Evolutionary conservation across 192 early-diverging fungal species (phyloP), one percentile per base, ranked within the genome.

Genomic region (Tieghemiomyces parasiticus): DNA sequence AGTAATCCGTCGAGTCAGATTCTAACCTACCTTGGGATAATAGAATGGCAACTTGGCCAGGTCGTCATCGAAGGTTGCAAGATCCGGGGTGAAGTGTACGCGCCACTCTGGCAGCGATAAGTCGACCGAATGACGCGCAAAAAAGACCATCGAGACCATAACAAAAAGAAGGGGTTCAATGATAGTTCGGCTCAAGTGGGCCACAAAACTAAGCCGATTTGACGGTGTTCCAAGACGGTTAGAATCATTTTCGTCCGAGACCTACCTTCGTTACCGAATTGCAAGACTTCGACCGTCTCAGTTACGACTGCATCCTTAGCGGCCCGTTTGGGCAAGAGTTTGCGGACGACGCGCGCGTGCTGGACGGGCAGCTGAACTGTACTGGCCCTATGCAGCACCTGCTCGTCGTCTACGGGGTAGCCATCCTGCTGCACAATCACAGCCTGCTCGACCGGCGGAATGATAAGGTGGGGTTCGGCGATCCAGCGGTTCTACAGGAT

Each of bases 401-500:
- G 4, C 31, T 33, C 19, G 3, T 34, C 12, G 24, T 0, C 38
- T 12, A 19, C 6, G 31, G 31, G 20, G 34, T 34, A 10, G 54
- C 61, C 4, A 63, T 14, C 26, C 73, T 71, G 35, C 38, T 29
- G 44, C n/a, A 73, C 25, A 29, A 79, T 73, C 13, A 75, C 75
- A 1, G 79, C 75, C 30, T 63, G 66, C 35, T 74, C 63, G 26
- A 86, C 63, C 0, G 84, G 84, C 31, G 84, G 84, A 16, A 84
- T 81, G 35, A 81, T 65, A 24, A 63, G 64, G 42, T 81, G 75
- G 20, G 84, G 78, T 24, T 79, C 76, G 28, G 46, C 29, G 19
- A 78, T 77, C 84, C 84, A 86, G 26, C 73, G 75, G 28, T 73
- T 70, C 67, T n/a, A n/a, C n/a, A n/a, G n/a, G n/a, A n/a, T n/a